phyloP scores from a whole-genome alignment of 768 basidiomycete genomes.

The Coprinellus micaceus region DNA sequence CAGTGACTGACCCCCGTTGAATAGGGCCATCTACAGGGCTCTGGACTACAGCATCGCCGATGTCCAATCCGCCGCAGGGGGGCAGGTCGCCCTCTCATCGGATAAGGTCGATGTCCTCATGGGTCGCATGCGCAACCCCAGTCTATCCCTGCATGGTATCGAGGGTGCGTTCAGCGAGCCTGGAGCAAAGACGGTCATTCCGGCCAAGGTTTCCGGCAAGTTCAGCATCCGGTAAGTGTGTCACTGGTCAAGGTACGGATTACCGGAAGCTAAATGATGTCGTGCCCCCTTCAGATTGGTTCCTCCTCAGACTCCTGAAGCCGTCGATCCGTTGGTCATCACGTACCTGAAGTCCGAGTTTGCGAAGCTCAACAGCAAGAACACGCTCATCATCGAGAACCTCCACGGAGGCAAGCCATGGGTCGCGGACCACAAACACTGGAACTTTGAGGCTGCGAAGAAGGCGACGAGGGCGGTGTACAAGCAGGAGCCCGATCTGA shows the following conservation, averaged over 20 bases:
- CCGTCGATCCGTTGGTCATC: conserved; percentile 64
- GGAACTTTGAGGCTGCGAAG: conserved; percentile 89
- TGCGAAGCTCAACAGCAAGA: conserved; percentile 81
- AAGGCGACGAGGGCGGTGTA: conserved; percentile 81
- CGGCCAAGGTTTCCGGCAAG: conserved; percentile 83
- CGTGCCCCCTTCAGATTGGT: no score
- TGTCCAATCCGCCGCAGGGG: conserved; percentile 75
- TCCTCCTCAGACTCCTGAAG: conserved; percentile 81
- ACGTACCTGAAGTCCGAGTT: conserved; percentile 76
- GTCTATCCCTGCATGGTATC: conserved; percentile 90
- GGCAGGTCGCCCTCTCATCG: conserved; percentile 62
- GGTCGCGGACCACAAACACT: conserved; percentile 82
- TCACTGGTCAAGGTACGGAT: no score
- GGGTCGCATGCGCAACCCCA: conserved; percentile 90
- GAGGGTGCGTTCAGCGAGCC: conserved; percentile 88
- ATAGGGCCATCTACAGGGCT: conserved; percentile 63
- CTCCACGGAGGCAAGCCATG: conserved; percentile 87
- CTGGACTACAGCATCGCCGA: conserved; percentile 74
- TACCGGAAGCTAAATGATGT: no score
- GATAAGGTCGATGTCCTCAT: conserved; percentile 82
- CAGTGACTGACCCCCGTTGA: background rate
- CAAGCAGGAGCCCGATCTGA: conserved; percentile 72
- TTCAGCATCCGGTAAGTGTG: conserved; percentile 81
- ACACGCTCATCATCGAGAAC: conserved; percentile 66
- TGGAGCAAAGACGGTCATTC: conserved; percentile 91